These are phyloP conservation scores for Euphorbia lathyris DNA, from an alignment of 345 rosid species.

Conservation along the genomic window DNA sequence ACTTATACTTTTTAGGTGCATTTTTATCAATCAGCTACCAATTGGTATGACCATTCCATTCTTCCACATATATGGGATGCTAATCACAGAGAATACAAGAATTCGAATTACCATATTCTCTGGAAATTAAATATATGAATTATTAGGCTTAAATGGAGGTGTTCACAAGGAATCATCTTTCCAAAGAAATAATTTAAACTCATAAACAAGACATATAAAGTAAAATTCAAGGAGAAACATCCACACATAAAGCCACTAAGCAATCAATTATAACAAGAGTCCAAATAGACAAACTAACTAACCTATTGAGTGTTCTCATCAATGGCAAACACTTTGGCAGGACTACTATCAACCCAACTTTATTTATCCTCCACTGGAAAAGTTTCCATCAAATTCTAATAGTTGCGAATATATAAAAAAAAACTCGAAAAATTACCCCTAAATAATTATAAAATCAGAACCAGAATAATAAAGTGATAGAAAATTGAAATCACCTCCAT, in stretches of 20 bases:
- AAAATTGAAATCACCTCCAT: slow-evolving; percentile 40
- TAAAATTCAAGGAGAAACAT: background rate
- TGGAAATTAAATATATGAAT: background rate
- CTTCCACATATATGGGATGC: background rate
- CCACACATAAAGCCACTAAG: background rate
- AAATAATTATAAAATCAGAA: too few species aligned
- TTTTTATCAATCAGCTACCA: background rate
- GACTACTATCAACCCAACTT: slow-evolving; percentile 80
- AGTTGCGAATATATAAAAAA: slow-evolving; percentile 54
- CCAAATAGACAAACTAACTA: background rate
- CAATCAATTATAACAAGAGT: background rate
- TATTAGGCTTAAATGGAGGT: background rate
- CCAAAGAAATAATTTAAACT: background rate
- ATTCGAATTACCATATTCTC: background rate
- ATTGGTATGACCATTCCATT: background rate
- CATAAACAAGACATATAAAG: background rate
- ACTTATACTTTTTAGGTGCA: too few species aligned
- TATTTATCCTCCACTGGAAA: slow-evolving; percentile 66
- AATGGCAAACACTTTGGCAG: slow-evolving; percentile 75
- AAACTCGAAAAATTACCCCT: background rate
- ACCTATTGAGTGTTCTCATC: slow-evolving; percentile 72
- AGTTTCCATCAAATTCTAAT: slow-evolving; percentile 80
- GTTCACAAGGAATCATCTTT: background rate
- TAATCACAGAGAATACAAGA: too few species aligned
- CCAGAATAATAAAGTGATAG: background rate